phyloP scores from a whole-genome alignment of 129 eudicot species.

The Lonicera japonica region DNA sequence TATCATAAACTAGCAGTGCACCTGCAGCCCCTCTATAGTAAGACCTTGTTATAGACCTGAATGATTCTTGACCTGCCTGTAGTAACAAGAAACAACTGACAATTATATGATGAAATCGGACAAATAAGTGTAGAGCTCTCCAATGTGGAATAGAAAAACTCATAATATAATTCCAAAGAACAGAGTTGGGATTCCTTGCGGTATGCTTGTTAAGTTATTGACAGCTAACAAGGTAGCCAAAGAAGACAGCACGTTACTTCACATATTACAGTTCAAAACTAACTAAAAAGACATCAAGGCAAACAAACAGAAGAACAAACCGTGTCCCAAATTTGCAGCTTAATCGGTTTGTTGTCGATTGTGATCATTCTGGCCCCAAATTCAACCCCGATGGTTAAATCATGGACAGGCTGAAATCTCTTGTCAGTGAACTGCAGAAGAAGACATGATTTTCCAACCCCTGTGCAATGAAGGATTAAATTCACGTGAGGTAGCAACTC shows the following conservation, averaged over 20 bases:
- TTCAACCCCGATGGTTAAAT: conserved; percentile 91
- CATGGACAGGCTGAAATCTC: conserved; percentile 95
- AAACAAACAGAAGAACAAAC: conserved; percentile 13
- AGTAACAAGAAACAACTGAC: conserved; percentile 1
- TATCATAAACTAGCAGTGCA: conserved; percentile 94
- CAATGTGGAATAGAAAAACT: too few relatives aligned
- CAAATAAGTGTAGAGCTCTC: too few relatives aligned
- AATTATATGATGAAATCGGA: not conserved
- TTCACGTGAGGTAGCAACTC: not conserved
- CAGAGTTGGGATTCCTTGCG: not conserved
- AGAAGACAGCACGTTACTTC: not conserved
- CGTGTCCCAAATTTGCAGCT: conserved; percentile 87
- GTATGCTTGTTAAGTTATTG: not conserved
- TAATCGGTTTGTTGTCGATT: conserved; percentile 77
- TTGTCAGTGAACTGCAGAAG: conserved; percentile 97
- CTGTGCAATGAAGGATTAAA: conserved; percentile 18
- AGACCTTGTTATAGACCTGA: conserved; percentile 90
- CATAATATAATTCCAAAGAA: too few relatives aligned
- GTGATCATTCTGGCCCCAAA: conserved; percentile 97
- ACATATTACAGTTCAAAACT: not conserved
- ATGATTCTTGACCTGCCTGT: conserved; percentile 97
- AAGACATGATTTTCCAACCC: conserved; percentile 77
- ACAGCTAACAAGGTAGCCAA: not conserved
- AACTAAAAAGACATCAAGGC: not conserved
- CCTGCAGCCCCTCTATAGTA: conserved; percentile 99